Evolutionary conservation across 2,329 filamentous ascomycete genomes (phyloP).

Genomic region (Berkeleyomyces basicola): DNA sequence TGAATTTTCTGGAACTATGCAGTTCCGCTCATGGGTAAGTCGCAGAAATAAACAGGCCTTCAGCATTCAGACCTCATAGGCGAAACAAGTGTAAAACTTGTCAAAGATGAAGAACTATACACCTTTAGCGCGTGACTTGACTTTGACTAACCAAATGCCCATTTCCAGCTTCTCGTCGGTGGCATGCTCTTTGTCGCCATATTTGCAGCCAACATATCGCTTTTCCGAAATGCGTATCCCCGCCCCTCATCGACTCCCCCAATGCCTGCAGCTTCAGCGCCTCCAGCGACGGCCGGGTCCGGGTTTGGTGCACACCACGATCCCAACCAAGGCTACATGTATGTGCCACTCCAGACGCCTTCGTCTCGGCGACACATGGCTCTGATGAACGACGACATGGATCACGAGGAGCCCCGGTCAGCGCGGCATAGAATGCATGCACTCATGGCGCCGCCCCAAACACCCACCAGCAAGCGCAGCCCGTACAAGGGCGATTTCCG

Average conservation of each 20-base stretch:
- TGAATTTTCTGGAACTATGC: slow-evolving; percentile 79
- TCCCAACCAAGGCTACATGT: slow-evolving; percentile 25
- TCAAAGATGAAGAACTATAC: not conserved
- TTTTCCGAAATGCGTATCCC: slow-evolving; percentile 17
- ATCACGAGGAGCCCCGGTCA: slow-evolving; percentile 9
- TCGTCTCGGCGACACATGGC: slow-evolving; percentile 20
- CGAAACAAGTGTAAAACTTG: too few relatives aligned
- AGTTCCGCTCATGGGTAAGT: slow-evolving; percentile 54
- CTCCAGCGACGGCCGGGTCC: not conserved
- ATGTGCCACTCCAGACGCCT: slow-evolving; percentile 26
- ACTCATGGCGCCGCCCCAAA: slow-evolving; percentile 7
- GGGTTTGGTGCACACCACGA: slow-evolving; percentile 10
- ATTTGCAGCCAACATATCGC: slow-evolving; percentile 33
- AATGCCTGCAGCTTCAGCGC: not conserved
- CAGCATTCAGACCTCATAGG: too few relatives aligned
- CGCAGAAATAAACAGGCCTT: not conserved
- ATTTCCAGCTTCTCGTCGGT: slow-evolving; percentile 32
- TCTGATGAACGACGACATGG: slow-evolving; percentile 7
- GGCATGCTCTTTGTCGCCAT: slow-evolving; percentile 32
- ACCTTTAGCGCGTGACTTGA: not conserved
- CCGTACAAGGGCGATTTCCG: slow-evolving; percentile 6
- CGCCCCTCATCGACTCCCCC: not conserved
- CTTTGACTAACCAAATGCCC: not conserved
- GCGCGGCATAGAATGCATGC: slow-evolving; percentile 8
- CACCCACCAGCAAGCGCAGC: slow-evolving; percentile 6